Base-by-base conservation (phyloP, 2,329 filamentous ascomycete species). In the Penicillium sumatraense region DNA sequence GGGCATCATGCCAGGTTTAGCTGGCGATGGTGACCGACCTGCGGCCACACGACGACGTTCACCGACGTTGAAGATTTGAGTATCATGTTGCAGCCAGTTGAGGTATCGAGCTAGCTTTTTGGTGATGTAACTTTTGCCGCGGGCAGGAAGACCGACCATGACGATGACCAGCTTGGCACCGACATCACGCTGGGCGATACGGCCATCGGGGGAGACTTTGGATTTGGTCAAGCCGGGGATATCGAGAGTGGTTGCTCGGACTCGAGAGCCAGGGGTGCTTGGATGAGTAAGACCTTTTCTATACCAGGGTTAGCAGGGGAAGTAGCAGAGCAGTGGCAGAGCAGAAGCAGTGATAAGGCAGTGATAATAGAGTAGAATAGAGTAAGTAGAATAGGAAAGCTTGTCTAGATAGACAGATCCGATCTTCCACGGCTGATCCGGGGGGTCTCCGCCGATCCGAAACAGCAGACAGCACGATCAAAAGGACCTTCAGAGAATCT, bases 61-160 rank as follows among this genome's bases (percentile, higher is more conserved):
- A 57, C 95, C 95, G 33, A 99, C 95, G 68, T 99, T 99, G 85
- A 99, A 99, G 65, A 99, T 97, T 63, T 84, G 85, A 11, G 93
- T 95, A 68, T 96, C 91, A 75, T 99, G 93, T 71, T 99, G 95
- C 68, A 97, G 87, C 95, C 95, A 99, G 47, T 96, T 93, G 48
- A 99, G 80, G 72, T 98, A 99, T 58, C 95, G 86, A 56, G 95
- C 90, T 60, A 99, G 85, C 79, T 99, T 99, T 81, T 98, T 98
- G 58, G 95, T 98, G 68, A 99, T 96, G 77, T 99, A 99, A 52
- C 93, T 97, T 79, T 99, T 99, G 71, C 95, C 95, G 68, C 95
- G 84, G 9, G 95, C 95, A 2, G 95, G 95, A 66, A 99, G 79
- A 60, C 95, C 95, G 57, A 99, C 95, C 95, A 99, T 99, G 72